These are phyloP conservation scores for Aspergillus ochraceoroseus DNA, from an alignment of 2,329 filamentous ascomycete genomes.

Conservation along the genomic window DNA sequence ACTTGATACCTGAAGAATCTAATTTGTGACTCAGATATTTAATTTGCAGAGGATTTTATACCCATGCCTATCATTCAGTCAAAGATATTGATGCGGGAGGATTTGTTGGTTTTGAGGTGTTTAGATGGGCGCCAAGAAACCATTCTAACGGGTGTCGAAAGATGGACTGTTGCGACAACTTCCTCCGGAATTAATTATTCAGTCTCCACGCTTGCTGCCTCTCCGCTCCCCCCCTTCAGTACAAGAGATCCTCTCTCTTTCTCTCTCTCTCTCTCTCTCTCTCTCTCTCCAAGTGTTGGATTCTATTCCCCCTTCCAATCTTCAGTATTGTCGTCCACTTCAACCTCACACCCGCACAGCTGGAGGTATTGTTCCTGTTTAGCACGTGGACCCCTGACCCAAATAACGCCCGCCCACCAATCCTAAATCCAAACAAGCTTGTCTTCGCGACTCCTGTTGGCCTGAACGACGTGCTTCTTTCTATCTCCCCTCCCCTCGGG, in stretches of 20 bases:
- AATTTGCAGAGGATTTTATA: too few relatives aligned
- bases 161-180: constrained; percentile 4
- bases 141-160: constrained; percentile 19
- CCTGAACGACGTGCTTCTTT: constrained; percentile 15
- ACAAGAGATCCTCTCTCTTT: too few relatives aligned
- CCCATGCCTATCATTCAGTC: too few relatives aligned
- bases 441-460: constrained; percentile 12
- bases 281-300: too few relatives aligned
- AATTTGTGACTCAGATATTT: too few relatives aligned
- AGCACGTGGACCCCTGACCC: constrained; percentile 31
- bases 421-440: constrained; percentile 10
- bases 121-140: constrained; percentile 18
- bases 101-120: background rate
- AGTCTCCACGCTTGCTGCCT: constrained; percentile 8
- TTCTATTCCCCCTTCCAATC: too few relatives aligned
- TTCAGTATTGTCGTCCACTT: too few relatives aligned
- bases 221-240: too few relatives aligned
- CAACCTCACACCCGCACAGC: too few relatives aligned
- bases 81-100: constrained; percentile 11
- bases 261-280: too few relatives aligned
- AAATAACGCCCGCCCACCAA: constrained; percentile 20
- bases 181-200: constrained; percentile 5
- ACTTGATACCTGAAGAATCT: too few relatives aligned
- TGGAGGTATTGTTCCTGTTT: constrained; percentile 14
- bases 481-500: constrained; percentile 25